A percentile compares a stretch with the other conserved stretches of the same genome.
Conservation (phyloP, 73 alveolate genomes). For the Uronychia binucleata region DNA sequence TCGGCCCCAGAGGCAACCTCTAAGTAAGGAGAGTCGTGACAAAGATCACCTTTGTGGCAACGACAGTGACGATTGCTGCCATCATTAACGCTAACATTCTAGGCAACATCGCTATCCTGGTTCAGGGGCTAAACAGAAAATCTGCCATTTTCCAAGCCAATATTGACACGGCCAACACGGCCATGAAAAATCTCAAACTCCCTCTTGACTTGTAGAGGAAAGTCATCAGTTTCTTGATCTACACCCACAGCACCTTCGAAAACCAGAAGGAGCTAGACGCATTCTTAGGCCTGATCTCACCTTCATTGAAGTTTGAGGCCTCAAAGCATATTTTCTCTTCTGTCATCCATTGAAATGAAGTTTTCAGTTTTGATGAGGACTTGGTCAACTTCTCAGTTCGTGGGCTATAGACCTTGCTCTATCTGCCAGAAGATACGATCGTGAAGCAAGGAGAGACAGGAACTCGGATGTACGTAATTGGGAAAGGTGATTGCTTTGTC, state of each 20-base stretch:
- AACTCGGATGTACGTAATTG: slow-evolving; percentile 35
- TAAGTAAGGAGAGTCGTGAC: no score
- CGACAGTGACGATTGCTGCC: slow-evolving; percentile 1
- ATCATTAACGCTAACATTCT: slow-evolving; percentile 22
- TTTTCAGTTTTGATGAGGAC: slow-evolving; percentile 15
- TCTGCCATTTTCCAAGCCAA: slow-evolving; percentile 21
- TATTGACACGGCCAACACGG: slow-evolving; percentile 30
- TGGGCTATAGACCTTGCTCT: slow-evolving; percentile 11
- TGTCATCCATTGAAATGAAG: slow-evolving; percentile 4
- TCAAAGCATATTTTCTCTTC: slow-evolving; percentile 17
- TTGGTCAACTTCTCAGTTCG: not conserved
- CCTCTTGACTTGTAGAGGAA: slow-evolving; percentile 4
- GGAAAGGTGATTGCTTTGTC: slow-evolving; percentile 51
- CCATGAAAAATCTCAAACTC: slow-evolving; percentile 34
- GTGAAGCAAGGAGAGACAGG: slow-evolving; percentile 52
- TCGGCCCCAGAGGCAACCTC: slow-evolving; percentile 18
- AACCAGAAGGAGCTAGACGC: slow-evolving; percentile 24
- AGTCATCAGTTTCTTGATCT: slow-evolving; percentile 12
- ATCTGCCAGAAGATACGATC: slow-evolving; percentile 55
- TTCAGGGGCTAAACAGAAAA: slow-evolving; percentile 20
- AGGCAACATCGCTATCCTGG: slow-evolving; percentile 27
- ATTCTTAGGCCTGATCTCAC: slow-evolving; percentile 32
- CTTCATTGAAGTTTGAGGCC: slow-evolving; percentile 23
- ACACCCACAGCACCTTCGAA: slow-evolving; percentile 28
- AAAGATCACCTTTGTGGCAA: not conserved